Conservation (phyloP, 2,329 filamentous ascomycete species). For the Pestalotiopsis fici region DNA sequence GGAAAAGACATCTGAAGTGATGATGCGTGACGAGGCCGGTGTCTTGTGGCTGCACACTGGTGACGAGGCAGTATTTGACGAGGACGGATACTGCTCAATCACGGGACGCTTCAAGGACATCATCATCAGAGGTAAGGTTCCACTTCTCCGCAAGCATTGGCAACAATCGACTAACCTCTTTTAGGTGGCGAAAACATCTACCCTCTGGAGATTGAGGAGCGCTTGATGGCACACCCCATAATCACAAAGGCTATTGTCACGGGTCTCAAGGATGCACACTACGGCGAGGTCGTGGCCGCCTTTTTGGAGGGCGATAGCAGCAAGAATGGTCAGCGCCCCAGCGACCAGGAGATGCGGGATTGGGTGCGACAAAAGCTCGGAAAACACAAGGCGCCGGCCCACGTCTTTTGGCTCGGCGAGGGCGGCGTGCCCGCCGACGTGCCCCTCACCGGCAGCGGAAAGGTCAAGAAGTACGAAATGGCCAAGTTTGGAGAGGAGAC, state of each 20-base stretch:
- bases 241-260: conserved; percentile 69
- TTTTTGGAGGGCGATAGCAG: conserved; percentile 49
- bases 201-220: conserved; percentile 75
- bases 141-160: not conserved
- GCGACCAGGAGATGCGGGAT: conserved; percentile 55
- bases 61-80: conserved; percentile 69
- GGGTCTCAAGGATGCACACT: conserved; percentile 68
- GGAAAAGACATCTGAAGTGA: conserved; percentile 68
- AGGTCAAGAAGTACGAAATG: conserved; percentile 69
- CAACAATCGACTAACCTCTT: not conserved
- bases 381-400: conserved; percentile 68
- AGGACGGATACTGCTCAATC: conserved; percentile 70
- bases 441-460: conserved; percentile 72
- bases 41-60: conserved; percentile 67
- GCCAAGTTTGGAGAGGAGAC: conserved; percentile 56
- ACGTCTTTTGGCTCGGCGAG: conserved; percentile 76
- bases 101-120: conserved; percentile 80
- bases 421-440: conserved; percentile 55
- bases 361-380: conserved; percentile 66
- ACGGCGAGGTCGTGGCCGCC: conserved; percentile 72
- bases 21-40: conserved; percentile 53
- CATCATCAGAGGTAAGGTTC: conserved; percentile 68
- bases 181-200: conserved; percentile 72
- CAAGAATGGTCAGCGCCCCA: conserved; percentile 39
- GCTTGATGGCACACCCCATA: conserved; percentile 64